Evolutionary conservation across 345 rosid species (phyloP), one percentile per base, ranked within the genome.

Genomic region (Gossypium sturtianum): DNA sequence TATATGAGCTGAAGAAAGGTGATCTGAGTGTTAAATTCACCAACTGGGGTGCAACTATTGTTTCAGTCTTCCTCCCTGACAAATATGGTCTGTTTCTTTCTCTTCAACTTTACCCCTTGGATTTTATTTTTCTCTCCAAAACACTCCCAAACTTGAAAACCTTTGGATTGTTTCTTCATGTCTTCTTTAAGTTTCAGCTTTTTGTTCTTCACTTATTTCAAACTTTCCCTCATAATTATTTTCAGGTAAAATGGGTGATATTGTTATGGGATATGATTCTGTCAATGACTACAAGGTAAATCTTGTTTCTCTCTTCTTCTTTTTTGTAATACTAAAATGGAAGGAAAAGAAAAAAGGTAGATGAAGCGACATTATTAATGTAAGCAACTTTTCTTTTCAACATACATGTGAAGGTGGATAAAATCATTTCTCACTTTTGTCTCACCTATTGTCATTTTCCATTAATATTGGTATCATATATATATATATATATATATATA

Each of bases 1-100:
- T 84, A 10, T 95, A 87, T 74, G 93, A 89, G 82, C 89, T 93
- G 54, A 88, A 87, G 83, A 87, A 85, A 70, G 99, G 97, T 19
- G 83, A 91, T 59, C 12, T 91, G 53, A 78, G 88, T 17, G 58
- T 90, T 60, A 89, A 87, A 61, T 75, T 95, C 45, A 90, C 98
- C 76, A 93, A 93, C 69, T 93, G 93, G 89, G 97, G 98, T 54
- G 99, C 99, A 71, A 91, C 84, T 56, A 70, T 91, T 41, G 77
- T 93, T 68, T 91, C 96, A 53, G 74, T 95, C 25, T 47, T 80
- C 74, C 83, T 93, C 70, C 98, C 98, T 2, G 97, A 93, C 81
- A 95, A 83, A 88, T 19, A 89, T 68, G 98, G 99, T 95, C 60
- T n/a, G 85, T 54, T 65, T 60, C 41, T 54, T 65, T 23, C 17